Base-by-base conservation (phyloP, 2,329 filamentous ascomycete genomes). In the Fusarium goolgardi region DNA sequence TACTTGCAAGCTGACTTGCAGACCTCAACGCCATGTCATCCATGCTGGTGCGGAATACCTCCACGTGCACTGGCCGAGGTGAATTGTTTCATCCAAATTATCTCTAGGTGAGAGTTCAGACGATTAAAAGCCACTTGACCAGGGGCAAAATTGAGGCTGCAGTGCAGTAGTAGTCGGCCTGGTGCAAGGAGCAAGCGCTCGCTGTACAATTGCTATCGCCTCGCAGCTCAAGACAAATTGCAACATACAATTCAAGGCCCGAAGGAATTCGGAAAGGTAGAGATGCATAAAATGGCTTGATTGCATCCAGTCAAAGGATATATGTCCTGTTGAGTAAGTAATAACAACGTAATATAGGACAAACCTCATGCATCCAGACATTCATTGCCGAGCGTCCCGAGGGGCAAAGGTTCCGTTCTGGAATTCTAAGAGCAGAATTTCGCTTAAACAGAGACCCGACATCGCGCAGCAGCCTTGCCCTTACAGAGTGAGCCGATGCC, bases 31-130 rank as follows among this genome's bases (percentile, higher is more conserved):
- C 55, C 49, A 27, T 52, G 39, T 27, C 62, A 51, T 55, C 47
- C 58, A 53, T 53, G 50, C 63, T 39, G 35, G 29, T 8, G 40
- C 27, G 13, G 32, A 27, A 50, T 50, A 29, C 39, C 15, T 35
- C 41, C 45, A 67, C 32, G 35, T 49, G 57, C 66, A 41, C 35
- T 52, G 50, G 13, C 57, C 50, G 62, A 65, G 53, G 21, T 47
- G 35, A 50, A 18, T 40, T 53, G 65, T 63, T 67, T 69, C 66
- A 69, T 63, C 23, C 4, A 51, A 27, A 61, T 54, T 31, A n/a
- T 21, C 12, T 39, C 7, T 15, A 10, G 6, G 12, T 31, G 27
- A 47, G 20, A 54, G 44, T 50, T 56, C 49, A 45, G 57, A 50
- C 29, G 50, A 41, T 39, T 23, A 31, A 59, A 31, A 59, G 51